Evolutionary conservation across 2,329 filamentous ascomycete genomes (phyloP), one percentile per base, ranked within the genome.

Genomic region (Aspergillus uvarum): DNA sequence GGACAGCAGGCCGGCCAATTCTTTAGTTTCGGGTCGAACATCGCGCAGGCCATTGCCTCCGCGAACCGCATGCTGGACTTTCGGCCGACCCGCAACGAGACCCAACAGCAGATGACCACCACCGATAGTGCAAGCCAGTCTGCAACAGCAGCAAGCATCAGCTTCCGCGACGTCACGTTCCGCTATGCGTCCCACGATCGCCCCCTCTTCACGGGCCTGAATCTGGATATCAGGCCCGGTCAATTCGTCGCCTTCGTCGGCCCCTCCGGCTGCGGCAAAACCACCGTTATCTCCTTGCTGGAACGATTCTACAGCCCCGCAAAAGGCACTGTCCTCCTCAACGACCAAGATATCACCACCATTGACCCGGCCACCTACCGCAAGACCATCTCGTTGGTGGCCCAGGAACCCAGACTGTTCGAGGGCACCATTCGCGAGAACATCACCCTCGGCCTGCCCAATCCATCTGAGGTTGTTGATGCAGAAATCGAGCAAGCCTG

Each of bases 391-490:
- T 88, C 88, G 0, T 81, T 92, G 0, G 89, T 93, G 0, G 86
- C 88, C 2, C 89, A 92, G 72, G 89, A 92, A 71, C 83, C 89
- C 7, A 87, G 87, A 0, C 80, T 92, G 0, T 91, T 90, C 69
- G 85, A 88, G 72, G 87, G 86, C 65, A 86, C 85, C 1, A 81
- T 91, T 21, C 81, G 85, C 21, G 89, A 92, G 61, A 91, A 91
- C 67, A 85, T 91, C 54, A 74, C 87, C 2, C 80, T 91, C 0
- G 88, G 88, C 19, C 53, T 67, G 32, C 11, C 32, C 6, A 48
- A 61, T 3, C 58, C 72, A 14, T 14, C 14, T 2, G 58, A 58
- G 4, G 58, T 32, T 1, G 63, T 68, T 2, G 72, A 76, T 3
- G 69, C 73, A 6, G 60, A 74, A 24, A 64, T 78, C 21, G 61